Conservation (phyloP, 139 green algal species). For the Tetraselmis chui region DNA sequence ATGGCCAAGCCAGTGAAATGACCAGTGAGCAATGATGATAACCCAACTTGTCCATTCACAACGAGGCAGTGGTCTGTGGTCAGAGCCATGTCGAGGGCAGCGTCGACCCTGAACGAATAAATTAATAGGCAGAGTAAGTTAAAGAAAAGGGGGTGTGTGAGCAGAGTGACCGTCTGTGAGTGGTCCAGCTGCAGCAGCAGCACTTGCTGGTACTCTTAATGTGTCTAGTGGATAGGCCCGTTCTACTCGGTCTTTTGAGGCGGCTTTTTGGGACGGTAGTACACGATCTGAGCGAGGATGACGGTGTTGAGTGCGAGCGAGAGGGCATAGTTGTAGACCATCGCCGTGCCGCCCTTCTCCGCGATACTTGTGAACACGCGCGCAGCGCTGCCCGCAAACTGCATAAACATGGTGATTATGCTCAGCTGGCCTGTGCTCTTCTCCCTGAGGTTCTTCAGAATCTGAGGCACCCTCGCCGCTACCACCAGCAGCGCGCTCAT, state of each 20-base stretch:
- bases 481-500: background rate
- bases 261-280: background rate
- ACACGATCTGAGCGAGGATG: conserved; percentile 1
- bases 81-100: no score
- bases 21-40: no score
- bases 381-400: background rate
- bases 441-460: conserved; percentile 7
- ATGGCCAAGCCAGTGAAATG: no score
- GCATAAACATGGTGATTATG: background rate
- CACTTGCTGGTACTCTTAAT: no score
- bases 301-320: background rate
- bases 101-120: no score
- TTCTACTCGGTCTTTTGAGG: background rate
- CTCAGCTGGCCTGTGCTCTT: conserved; percentile 9
- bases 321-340: conserved; percentile 2
- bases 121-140: no score
- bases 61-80: no score
- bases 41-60: no score
- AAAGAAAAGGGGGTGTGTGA: no score
- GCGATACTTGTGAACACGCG: conserved; percentile 2
- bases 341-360: conserved; percentile 1
- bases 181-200: no score
- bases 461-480: conserved; percentile 11
- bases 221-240: no score
- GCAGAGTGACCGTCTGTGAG: no score